Base-by-base conservation (phyloP, 495 filamentous ascomycete genomes). In the Physcia stellaris region DNA sequence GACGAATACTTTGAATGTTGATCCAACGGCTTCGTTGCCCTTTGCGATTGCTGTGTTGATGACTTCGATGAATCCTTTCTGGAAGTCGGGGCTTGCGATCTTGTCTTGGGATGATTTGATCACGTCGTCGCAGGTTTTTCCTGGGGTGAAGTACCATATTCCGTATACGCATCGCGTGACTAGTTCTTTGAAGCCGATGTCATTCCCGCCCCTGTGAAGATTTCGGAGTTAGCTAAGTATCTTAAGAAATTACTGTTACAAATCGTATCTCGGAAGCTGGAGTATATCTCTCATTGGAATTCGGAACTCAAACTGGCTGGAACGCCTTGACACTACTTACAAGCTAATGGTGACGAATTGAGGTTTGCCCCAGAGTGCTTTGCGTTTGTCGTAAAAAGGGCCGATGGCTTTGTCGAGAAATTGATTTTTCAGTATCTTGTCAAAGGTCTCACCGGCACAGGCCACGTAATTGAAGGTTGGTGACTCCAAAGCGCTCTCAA, bases 161-260 rank as follows among this genome's bases (percentile, higher is more conserved):
- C 40, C 42, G 15, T 37, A 37, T 28, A 47, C 39, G 29, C 45
- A 47, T 16, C 28, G 37, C 4, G 15, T 10, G 24, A 43, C 26
- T 17, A 47, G 15, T 5, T 41, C 26, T 4, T 31, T 5, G 29
- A 46, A 31, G 31, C 45, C 45, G 17, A 47, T 29, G 32, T 47
- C 45, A 26, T 43, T 47, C 16, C 40, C 45, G 12, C 45, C 40
- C 45, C 42, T 47, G 12, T n/a, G n/a, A n/a, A n/a, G n/a, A n/a
- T n/a, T n/a, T n/a, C n/a, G n/a, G n/a, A n/a, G n/a, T n/a, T n/a
- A n/a, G n/a, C n/a, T n/a, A n/a, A n/a, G n/a, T n/a, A n/a, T n/a
- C n/a, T n/a, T n/a, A n/a, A n/a, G n/a, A n/a, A n/a, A n/a, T n/a
- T n/a, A n/a, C n/a, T n/a, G n/a, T n/a, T n/a, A n/a, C n/a, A n/a